phyloP scores from a whole-genome alignment of 495 filamentous ascomycete genomes.

The Achaetomiella virescens region DNA sequence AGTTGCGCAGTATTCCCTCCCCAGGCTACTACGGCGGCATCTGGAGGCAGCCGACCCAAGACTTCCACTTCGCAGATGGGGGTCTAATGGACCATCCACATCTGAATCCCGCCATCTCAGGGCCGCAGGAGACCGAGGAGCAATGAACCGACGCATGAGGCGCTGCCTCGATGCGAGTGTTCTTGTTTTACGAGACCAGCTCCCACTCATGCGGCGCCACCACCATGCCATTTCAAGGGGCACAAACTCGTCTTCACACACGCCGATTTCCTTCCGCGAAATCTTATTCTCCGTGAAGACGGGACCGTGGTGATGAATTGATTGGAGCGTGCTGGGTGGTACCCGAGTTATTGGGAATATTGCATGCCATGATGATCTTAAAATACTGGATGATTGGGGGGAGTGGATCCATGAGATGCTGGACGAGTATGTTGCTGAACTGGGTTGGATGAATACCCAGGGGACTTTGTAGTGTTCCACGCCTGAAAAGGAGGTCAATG shows the following conservation, averaged over 20 bases:
- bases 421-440: background rate
- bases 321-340: background rate
- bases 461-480: no score
- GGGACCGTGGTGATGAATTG: background rate
- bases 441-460: background rate
- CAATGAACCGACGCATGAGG: conserved; percentile 1
- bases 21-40: conserved; percentile 2
- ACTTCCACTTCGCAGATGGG: background rate
- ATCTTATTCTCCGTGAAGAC: background rate
- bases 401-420: background rate
- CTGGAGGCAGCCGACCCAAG: background rate
- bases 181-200: no score
- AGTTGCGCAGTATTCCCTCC: background rate
- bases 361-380: background rate
- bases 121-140: background rate
- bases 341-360: background rate
- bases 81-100: background rate
- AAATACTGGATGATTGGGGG: background rate
- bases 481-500: no score
- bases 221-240: background rate
- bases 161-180: background rate
- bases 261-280: background rate
- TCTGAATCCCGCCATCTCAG: background rate
- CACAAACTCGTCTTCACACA: conserved; percentile 1
- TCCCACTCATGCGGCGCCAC: background rate